Evolutionary conservation across 1,139 yeast species (phyloP).

Genomic region (Hanseniaspora sp.): DNA sequence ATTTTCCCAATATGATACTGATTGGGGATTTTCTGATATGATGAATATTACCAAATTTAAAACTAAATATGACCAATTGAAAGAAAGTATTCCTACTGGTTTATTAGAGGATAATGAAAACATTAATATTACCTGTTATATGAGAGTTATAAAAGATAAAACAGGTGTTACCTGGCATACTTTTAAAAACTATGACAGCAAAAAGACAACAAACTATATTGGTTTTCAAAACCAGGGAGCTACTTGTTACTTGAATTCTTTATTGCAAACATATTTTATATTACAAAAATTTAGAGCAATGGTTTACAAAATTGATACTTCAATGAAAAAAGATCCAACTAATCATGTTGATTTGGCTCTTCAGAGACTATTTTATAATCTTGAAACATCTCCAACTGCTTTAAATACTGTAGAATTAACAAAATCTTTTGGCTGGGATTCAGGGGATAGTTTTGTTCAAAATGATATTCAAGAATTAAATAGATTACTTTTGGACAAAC

Average conservation of each 20-base stretch:
- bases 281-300: constrained; percentile 72
- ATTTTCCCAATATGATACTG: constrained; percentile 63
- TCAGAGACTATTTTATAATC: constrained; percentile 73
- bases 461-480: constrained; percentile 96
- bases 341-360: constrained; percentile 67
- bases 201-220: constrained; percentile 74
- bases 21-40: constrained; percentile 91
- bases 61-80: constrained; percentile 24
- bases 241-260: constrained; percentile 86
- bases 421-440: constrained; percentile 93
- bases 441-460: constrained; percentile 90
- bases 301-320: constrained; percentile 83
- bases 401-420: constrained; percentile 82
- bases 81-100: constrained; percentile 24
- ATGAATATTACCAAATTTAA: constrained; percentile 46
- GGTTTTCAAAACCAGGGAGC: constrained; percentile 97
- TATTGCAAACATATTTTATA: constrained; percentile 79
- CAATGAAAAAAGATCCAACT: constrained; percentile 37
- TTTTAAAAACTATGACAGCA: constrained; percentile 75
- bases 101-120: constrained; percentile 47
- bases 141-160: constrained; percentile 70
- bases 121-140: constrained; percentile 64
- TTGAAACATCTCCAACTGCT: constrained; percentile 62
- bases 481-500: constrained; percentile 86
- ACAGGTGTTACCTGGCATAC: constrained; percentile 94